Conservation (phyloP, 306 rosid genomes). For the Sicyos edulis region DNA sequence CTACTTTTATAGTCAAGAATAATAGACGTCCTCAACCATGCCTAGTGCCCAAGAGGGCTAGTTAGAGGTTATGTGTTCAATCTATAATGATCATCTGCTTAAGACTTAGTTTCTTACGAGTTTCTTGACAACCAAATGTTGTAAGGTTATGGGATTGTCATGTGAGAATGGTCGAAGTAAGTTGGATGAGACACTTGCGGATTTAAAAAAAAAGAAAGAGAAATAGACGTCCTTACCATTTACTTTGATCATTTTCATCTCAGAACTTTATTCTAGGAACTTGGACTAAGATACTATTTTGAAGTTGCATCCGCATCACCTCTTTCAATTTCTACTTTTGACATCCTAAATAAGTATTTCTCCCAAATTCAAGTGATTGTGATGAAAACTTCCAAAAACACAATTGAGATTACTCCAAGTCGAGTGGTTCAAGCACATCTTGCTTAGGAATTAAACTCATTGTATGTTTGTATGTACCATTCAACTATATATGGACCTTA, state of each 20-base stretch:
- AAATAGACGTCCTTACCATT: neutral
- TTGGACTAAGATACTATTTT: neutral
- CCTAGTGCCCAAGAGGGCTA: too few species aligned
- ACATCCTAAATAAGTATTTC: neutral
- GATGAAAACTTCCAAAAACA: neutral
- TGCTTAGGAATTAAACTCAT: neutral
- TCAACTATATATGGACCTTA: slow-evolving; percentile 6
- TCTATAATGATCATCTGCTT: too few species aligned
- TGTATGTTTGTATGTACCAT: slow-evolving; percentile 6
- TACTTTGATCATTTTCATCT: neutral
- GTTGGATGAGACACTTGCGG: too few species aligned
- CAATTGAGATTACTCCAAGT: neutral
- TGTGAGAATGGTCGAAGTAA: too few species aligned
- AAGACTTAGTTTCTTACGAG: too few species aligned
- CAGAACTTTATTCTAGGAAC: neutral
- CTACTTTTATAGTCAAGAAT: neutral
- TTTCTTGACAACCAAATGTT: too few species aligned
- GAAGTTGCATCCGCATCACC: neutral
- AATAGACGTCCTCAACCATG: too few species aligned
- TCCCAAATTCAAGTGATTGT: neutral
- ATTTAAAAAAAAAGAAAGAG: too few species aligned
- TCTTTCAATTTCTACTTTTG: neutral
- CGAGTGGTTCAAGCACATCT: neutral
- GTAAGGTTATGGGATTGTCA: too few species aligned
- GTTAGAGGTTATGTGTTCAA: too few species aligned